Evolutionary conservation across 352 stramenopile species (phyloP).

Genomic region (Phytophthora foliorum): DNA sequence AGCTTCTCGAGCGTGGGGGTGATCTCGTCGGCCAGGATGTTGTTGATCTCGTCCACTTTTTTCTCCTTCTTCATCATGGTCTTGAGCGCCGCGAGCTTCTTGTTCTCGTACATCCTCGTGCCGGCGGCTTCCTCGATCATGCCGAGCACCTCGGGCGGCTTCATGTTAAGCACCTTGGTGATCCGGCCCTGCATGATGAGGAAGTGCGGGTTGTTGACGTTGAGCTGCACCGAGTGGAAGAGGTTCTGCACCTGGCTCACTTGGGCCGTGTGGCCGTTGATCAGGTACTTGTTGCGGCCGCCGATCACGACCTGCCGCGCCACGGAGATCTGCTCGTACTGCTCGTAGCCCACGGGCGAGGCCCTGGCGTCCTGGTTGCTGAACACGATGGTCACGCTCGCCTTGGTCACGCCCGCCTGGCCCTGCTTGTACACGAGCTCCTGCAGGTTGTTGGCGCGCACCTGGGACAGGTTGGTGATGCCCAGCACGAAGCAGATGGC

Average conservation of each 20-base stretch:
- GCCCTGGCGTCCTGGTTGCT: conserved; percentile 96
- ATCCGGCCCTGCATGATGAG: conserved; percentile 99
- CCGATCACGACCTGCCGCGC: conserved; percentile 98
- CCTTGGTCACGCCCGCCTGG: conserved; percentile 99
- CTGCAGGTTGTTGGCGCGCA: conserved; percentile 98
- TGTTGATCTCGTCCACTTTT: conserved; percentile 99
- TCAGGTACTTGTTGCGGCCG: conserved; percentile 99
- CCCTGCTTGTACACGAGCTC: conserved; percentile 99
- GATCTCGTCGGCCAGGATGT: conserved; percentile 98
- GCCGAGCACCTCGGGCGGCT: conserved; percentile 98
- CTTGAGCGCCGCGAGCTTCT: conserved; percentile 98
- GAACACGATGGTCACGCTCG: conserved; percentile 99
- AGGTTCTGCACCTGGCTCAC: conserved; percentile 99
- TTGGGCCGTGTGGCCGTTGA: conserved; percentile 98
- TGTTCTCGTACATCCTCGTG: conserved; percentile 99
- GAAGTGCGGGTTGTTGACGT: conserved; percentile 99
- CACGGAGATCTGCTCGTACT: conserved; percentile 99
- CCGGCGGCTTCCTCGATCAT: conserved; percentile 99
- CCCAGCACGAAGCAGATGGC: conserved; percentile 99
- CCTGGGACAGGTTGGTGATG: conserved; percentile 99
- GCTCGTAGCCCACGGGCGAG: conserved; percentile 97
- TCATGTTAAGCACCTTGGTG: conserved; percentile 99
- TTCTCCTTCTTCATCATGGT: conserved; percentile 99
- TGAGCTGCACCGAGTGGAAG: conserved; percentile 99
- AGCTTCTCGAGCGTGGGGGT: conserved; percentile 99